These are phyloP conservation scores for Ulota crispa DNA, from an alignment of 225 moss, liverwort and hornwort genomes.

Conservation along the genomic window DNA sequence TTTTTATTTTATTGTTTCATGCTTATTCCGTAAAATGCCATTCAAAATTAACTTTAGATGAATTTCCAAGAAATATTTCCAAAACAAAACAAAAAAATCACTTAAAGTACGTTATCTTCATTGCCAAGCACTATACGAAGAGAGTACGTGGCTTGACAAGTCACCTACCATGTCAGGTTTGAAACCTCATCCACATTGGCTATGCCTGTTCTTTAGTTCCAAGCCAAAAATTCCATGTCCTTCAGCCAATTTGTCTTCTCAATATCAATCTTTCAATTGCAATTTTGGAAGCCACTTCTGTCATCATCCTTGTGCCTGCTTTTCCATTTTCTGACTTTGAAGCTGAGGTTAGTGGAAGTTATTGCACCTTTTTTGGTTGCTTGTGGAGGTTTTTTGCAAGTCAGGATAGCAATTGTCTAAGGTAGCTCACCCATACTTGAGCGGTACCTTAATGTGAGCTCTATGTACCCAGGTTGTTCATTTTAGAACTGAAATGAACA, in stretches of 20 bases:
- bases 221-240: background rate
- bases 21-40: too few species aligned
- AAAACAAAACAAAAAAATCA: too few species aligned
- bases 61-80: too few species aligned
- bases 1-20: too few species aligned
- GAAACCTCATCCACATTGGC: background rate
- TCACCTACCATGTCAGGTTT: slow-evolving; percentile 1
- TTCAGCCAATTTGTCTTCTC: background rate
- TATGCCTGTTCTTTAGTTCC: background rate
- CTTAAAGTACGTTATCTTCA: background rate
- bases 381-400: background rate
- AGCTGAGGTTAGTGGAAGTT: background rate
- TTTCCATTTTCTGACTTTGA: background rate
- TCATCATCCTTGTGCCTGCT: background rate
- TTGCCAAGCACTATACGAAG: background rate
- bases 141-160: background rate
- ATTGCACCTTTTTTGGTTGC: background rate
- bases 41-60: too few species aligned
- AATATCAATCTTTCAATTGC: background rate
- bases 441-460: too few species aligned
- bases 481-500: too few species aligned
- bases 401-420: background rate
- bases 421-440: too few species aligned
- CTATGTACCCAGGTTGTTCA: too few species aligned
- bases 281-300: background rate